Evolutionary conservation across 148 eudicot genomes (phyloP).

Genomic region (Camellia japonica): DNA sequence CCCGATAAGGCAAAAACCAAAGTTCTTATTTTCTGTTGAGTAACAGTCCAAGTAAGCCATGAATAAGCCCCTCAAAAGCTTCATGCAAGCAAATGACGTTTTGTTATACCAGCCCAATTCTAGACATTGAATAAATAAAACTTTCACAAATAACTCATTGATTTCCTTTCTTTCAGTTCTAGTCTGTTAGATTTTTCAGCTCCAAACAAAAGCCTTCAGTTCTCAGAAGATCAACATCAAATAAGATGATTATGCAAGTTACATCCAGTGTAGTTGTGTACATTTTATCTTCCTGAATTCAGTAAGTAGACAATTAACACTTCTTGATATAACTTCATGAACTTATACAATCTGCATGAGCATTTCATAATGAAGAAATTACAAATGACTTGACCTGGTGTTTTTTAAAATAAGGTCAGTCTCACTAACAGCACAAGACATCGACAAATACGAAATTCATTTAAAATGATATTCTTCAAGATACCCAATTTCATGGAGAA

Average conservation of each 20-base stretch:
- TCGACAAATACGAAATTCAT: not conserved
- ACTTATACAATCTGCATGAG: not conserved
- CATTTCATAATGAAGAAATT: not conserved
- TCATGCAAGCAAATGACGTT: too few relatives aligned
- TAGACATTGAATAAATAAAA: too few relatives aligned
- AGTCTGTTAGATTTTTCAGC: too few relatives aligned
- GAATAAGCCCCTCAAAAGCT: too few relatives aligned
- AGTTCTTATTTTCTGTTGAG: too few relatives aligned
- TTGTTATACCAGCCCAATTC: too few relatives aligned
- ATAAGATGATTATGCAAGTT: not conserved
- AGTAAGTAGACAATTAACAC: not conserved
- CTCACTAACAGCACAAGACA: not conserved
- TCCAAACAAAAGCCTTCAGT: too few relatives aligned
- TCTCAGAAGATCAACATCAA: not conserved
- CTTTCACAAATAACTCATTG: too few relatives aligned
- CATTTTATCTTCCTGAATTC: not conserved
- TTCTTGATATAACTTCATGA: not conserved
- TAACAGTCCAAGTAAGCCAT: too few relatives aligned
- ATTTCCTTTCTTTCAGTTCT: too few relatives aligned
- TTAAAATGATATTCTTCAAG: not conserved
- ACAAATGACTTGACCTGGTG: not conserved
- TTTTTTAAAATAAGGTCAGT: not conserved
- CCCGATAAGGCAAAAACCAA: too few relatives aligned
- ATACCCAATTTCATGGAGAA: not conserved
- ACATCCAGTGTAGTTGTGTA: not conserved